These are phyloP conservation scores for Emericellopsis cladophorae DNA, from an alignment of 2,329 filamentous ascomycete species.

Conservation along the genomic window DNA sequence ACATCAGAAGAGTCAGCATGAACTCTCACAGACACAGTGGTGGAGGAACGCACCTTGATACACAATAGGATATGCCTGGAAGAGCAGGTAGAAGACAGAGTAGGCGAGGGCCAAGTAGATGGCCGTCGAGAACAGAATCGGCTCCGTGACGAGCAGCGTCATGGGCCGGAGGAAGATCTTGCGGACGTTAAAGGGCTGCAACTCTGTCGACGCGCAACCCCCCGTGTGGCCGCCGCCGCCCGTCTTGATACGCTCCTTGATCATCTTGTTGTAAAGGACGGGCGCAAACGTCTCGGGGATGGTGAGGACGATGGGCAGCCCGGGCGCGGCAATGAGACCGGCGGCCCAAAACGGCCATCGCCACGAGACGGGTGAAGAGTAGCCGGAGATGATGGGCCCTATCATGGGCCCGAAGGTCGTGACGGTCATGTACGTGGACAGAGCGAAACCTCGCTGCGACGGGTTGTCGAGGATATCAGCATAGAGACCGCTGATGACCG, in stretches of 20 bases:
- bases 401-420: constrained; percentile 24
- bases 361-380: constrained; percentile 29
- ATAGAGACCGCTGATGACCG: constrained; percentile 19
- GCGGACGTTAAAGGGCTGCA: constrained; percentile 23
- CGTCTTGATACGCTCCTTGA: constrained; percentile 30
- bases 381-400: constrained; percentile 38
- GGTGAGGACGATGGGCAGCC: constrained; percentile 19
- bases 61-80: constrained; percentile 37
- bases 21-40: background rate
- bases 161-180: constrained; percentile 36
- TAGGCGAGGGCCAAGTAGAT: constrained; percentile 37
- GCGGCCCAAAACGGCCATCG: constrained; percentile 28
- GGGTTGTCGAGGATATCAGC: constrained; percentile 19
- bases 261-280: constrained; percentile 35
- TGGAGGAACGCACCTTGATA: constrained; percentile 17
- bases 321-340: constrained; percentile 13
- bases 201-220: constrained; percentile 20
- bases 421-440: constrained; percentile 20
- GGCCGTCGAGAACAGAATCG: constrained; percentile 34
- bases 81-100: constrained; percentile 37
- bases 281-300: constrained; percentile 35
- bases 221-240: constrained; percentile 12
- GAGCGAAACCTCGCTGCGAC: constrained; percentile 15
- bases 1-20: background rate
- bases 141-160: constrained; percentile 32